Evolutionary conservation across 176 grass and related monocot genomes (phyloP).

Genomic region (Panicum miliaceum): DNA sequence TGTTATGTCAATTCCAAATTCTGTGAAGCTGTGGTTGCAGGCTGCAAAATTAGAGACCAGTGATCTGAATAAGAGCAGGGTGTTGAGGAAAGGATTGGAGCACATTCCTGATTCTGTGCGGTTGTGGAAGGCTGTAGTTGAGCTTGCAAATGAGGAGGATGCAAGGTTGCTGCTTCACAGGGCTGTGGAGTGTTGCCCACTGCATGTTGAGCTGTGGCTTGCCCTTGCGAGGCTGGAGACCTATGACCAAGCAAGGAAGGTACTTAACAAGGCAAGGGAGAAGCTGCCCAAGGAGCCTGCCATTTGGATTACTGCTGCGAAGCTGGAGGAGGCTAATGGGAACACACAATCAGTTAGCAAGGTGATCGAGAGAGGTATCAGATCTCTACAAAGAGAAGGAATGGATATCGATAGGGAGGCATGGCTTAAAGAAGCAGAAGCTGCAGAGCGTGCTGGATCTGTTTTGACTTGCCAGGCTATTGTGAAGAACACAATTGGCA

Average conservation of each 20-base stretch:
- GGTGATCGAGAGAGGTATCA: slow-evolving; percentile 90
- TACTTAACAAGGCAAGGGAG: slow-evolving; percentile 87
- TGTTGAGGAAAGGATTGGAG: slow-evolving; percentile 84
- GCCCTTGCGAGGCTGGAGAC: slow-evolving; percentile 93
- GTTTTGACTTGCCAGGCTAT: slow-evolving; percentile 89
- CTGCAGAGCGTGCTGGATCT: slow-evolving; percentile 80
- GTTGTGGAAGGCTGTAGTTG: slow-evolving; percentile 90
- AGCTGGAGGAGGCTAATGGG: slow-evolving; percentile 90
- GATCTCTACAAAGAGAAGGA: slow-evolving; percentile 78
- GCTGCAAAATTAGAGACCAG: slow-evolving; percentile 73
- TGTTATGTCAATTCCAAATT: slow-evolving; percentile 88
- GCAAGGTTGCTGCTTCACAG: slow-evolving; percentile 86
- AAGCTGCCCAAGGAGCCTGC: slow-evolving; percentile 83
- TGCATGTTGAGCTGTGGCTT: slow-evolving; percentile 93
- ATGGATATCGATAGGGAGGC: slow-evolving; percentile 85
- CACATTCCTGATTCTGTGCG: slow-evolving; percentile 92
- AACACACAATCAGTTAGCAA: slow-evolving; percentile 74
- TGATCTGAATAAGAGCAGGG: slow-evolving; percentile 73
- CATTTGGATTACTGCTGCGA: slow-evolving; percentile 98
- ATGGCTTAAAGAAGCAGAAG: slow-evolving; percentile 96
- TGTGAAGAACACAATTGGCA: slow-evolving; percentile 83
- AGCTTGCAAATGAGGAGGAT: slow-evolving; percentile 86
- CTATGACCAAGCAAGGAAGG: slow-evolving; percentile 92
- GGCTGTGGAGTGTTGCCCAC: slow-evolving; percentile 86
- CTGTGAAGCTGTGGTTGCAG: slow-evolving; percentile 92